These are phyloP conservation scores for Pseudogymnoascus sp. DNA, from an alignment of 2,329 filamentous ascomycete species.

Conservation along the genomic window DNA sequence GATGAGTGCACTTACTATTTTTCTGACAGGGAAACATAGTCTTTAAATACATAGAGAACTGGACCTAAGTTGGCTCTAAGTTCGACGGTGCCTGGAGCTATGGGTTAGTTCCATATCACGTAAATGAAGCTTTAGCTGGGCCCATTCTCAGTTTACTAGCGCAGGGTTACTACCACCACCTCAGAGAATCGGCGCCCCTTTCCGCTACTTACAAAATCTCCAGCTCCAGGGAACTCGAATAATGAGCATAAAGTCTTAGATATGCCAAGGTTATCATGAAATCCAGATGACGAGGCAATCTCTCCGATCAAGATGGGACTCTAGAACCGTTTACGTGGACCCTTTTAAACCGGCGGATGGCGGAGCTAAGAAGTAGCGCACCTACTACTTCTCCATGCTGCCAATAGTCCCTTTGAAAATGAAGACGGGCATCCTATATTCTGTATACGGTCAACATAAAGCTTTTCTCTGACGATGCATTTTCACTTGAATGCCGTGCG, in stretches of 20 bases:
- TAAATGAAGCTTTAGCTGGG: neutral
- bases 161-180: neutral
- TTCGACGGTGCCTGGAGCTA: neutral
- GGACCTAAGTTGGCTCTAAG: neutral
- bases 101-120: slow-evolving; percentile 1
- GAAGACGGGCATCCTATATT: neutral
- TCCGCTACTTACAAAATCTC: neutral
- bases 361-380: neutral
- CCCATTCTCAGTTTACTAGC: slow-evolving; percentile 8
- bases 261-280: neutral
- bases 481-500: neutral
- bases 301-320: neutral
- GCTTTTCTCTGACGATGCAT: neutral
- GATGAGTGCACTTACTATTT: neutral
- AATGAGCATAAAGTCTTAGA: neutral
- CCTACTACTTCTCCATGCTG: neutral
- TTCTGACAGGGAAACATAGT: neutral
- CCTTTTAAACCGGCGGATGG: neutral
- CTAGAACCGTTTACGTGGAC: neutral
- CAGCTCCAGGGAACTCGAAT: neutral
- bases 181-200: neutral
- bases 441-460: neutral
- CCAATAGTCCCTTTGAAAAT: neutral
- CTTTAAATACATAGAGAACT: neutral
- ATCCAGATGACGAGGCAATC: neutral